Conservation (phyloP, 1,284 basidiomycete species). For the Fomitopsis schrenkii region DNA sequence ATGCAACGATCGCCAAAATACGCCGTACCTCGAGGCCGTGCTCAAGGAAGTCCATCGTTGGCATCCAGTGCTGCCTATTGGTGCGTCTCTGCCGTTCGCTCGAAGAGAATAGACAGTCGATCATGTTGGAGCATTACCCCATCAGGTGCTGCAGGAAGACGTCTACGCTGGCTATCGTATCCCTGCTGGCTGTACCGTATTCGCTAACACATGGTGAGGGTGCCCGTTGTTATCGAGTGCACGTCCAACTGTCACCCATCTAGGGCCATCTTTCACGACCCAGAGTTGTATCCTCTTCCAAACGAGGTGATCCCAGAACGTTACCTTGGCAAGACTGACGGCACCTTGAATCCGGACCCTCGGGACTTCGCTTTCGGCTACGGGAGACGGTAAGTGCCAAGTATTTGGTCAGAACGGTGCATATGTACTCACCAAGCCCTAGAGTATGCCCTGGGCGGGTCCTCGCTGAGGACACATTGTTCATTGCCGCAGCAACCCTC, state of each 20-base stretch:
- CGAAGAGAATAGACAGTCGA: neutral
- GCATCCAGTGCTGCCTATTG: slow-evolving; percentile 24
- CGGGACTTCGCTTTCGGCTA: slow-evolving; percentile 9
- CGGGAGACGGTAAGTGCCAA: slow-evolving; percentile 8
- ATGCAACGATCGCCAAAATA: slow-evolving; percentile 22
- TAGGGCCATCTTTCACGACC: slow-evolving; percentile 15
- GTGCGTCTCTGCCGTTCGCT: slow-evolving; percentile 2
- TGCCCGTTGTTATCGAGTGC: no score
- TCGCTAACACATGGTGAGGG: slow-evolving; percentile 12
- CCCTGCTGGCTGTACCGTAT: slow-evolving; percentile 11
- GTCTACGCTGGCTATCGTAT: slow-evolving; percentile 10
- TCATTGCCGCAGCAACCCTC: slow-evolving; percentile 16
- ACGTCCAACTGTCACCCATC: neutral
- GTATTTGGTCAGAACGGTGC: neutral
- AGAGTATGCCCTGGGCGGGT: slow-evolving; percentile 17
- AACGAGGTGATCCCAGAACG: slow-evolving; percentile 14
- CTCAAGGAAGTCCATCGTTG: slow-evolving; percentile 27
- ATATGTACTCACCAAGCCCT: neutral
- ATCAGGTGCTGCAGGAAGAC: slow-evolving; percentile 10
- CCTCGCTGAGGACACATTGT: slow-evolving; percentile 19
- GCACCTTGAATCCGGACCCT: slow-evolving; percentile 9
- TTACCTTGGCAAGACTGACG: neutral
- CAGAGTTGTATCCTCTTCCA: slow-evolving; percentile 12
- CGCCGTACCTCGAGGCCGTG: slow-evolving; percentile 29
- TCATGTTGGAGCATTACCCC: slow-evolving; percentile 4